A percentile compares a stretch with the other conserved stretches of the same genome.
Evolutionary conservation across 306 rosid species (phyloP).

Genomic region (Glycine soja): DNA sequence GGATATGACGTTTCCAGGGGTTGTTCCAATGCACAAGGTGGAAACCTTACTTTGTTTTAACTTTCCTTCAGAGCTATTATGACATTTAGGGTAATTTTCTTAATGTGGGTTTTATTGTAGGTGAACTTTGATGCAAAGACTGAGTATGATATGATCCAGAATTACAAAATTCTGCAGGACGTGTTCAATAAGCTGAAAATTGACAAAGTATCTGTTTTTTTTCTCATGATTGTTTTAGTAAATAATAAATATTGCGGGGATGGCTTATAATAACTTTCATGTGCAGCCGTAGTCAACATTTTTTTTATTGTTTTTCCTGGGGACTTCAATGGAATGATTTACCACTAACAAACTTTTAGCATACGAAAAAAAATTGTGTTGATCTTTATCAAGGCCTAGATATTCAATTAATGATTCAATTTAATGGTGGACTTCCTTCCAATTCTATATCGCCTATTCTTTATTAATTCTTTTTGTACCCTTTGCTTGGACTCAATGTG

Average conservation of each 20-base stretch:
- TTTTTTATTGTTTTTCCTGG: not conserved
- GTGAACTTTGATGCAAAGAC: slow-evolving; percentile 91
- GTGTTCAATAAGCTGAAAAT: slow-evolving; percentile 90
- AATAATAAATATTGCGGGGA: too few relatives aligned
- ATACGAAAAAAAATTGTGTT: not conserved
- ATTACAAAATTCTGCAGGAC: slow-evolving; percentile 92
- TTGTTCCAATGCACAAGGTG: slow-evolving; percentile 98
- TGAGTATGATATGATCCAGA: slow-evolving; percentile 97
- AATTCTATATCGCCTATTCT: not conserved
- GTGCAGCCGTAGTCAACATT: too few relatives aligned
- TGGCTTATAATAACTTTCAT: too few relatives aligned
- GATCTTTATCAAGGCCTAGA: not conserved
- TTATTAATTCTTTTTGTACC: slow-evolving; percentile 8
- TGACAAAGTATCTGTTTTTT: slow-evolving; percentile 63
- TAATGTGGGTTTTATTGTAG: slow-evolving; percentile 52
- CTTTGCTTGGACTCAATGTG: not conserved
- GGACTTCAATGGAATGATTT: slow-evolving; percentile 30
- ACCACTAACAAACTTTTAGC: slow-evolving; percentile 2
- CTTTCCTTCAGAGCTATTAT: not conserved
- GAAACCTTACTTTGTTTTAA: slow-evolving; percentile 25
- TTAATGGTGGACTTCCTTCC: slow-evolving; percentile 14
- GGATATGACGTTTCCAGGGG: slow-evolving; percentile 87
- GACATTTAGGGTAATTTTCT: slow-evolving; percentile 24
- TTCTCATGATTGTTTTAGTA: not conserved
- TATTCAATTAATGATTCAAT: not conserved